phyloP scores from a whole-genome alignment of 2,329 filamentous ascomycete genomes.

The Talaromyces sp. region DNA sequence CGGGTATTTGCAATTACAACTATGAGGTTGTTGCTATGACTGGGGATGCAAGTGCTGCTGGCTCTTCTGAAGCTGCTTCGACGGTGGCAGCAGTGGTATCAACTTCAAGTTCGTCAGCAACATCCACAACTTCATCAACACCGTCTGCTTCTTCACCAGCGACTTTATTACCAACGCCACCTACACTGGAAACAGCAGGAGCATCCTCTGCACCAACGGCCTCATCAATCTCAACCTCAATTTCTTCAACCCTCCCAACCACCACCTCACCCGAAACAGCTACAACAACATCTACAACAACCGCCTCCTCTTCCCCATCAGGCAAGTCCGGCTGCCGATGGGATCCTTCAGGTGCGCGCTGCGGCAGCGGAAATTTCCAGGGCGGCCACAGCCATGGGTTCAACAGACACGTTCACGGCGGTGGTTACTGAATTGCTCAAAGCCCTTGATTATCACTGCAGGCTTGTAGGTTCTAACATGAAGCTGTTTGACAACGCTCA shows the following conservation, averaged over 20 bases:
- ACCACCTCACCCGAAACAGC: too few relatives aligned
- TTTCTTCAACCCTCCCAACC: not conserved
- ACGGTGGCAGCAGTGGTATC: not conserved
- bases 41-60: not conserved
- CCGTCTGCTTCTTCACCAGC: not conserved
- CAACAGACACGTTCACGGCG: not conserved
- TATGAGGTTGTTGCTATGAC: conserved; percentile 18
- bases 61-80: not conserved
- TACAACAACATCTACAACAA: too few relatives aligned
- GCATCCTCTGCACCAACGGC: not conserved
- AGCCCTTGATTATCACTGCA: too few relatives aligned
- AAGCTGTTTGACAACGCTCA: not conserved
- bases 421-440: not conserved
- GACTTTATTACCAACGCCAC: not conserved
- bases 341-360: not conserved
- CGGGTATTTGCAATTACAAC: conserved; percentile 19
- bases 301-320: not conserved
- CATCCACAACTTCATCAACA: not conserved
- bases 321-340: not conserved
- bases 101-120: not conserved
- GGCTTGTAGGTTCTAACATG: not conserved
- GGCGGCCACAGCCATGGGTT: not conserved
- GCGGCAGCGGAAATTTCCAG: not conserved
- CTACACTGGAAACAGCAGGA: not conserved
- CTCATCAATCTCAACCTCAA: not conserved